Percentiles rank a stretch among this genome's conserved stretches.
phyloP scores from a whole-genome alignment of 148 eudicot genomes.

The Persicaria tinctoria region DNA sequence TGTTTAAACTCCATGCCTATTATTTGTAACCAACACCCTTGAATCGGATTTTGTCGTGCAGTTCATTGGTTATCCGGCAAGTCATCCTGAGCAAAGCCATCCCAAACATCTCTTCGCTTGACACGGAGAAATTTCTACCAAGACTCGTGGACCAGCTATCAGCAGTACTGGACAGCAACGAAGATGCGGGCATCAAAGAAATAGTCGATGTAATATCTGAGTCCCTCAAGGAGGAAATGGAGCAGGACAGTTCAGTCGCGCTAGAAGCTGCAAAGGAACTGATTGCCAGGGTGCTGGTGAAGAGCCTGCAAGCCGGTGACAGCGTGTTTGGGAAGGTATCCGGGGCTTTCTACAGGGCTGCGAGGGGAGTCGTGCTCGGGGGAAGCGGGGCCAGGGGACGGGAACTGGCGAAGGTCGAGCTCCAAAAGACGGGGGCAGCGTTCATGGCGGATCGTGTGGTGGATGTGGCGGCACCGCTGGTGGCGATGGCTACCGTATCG shows the following conservation, averaged over 20 bases:
- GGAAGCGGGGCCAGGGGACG: slow-evolving; percentile 10
- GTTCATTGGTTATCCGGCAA: slow-evolving; percentile 13
- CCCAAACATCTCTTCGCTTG: neutral
- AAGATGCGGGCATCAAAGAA: slow-evolving; percentile 4
- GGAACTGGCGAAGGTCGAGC: slow-evolving; percentile 3
- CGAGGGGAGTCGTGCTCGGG: slow-evolving; percentile 7
- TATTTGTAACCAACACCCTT: neutral
- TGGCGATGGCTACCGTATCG: neutral
- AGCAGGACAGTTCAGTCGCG: neutral
- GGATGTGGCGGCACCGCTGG: slow-evolving; percentile 4
- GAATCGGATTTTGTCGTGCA: neutral
- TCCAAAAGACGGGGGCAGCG: slow-evolving; percentile 7
- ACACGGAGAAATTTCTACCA: slow-evolving; percentile 7
- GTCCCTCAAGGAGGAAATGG: neutral
- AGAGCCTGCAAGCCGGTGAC: slow-evolving; percentile 12
- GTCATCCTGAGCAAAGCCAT: slow-evolving; percentile 4
- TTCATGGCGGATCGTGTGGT: slow-evolving; percentile 7
- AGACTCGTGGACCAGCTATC: slow-evolving; percentile 4
- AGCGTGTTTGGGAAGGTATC: slow-evolving; percentile 8
- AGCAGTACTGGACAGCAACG: neutral
- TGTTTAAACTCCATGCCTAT: neutral
- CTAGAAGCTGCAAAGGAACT: slow-evolving; percentile 9
- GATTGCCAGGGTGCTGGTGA: slow-evolving; percentile 9
- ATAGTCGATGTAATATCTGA: neutral
- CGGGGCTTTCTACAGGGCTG: slow-evolving; percentile 8